A percentile compares a stretch with the other conserved stretches of the same genome.
These are phyloP conservation scores for Coprinellus micaceus DNA, from an alignment of 768 basidiomycete species.

Conservation along the genomic window DNA sequence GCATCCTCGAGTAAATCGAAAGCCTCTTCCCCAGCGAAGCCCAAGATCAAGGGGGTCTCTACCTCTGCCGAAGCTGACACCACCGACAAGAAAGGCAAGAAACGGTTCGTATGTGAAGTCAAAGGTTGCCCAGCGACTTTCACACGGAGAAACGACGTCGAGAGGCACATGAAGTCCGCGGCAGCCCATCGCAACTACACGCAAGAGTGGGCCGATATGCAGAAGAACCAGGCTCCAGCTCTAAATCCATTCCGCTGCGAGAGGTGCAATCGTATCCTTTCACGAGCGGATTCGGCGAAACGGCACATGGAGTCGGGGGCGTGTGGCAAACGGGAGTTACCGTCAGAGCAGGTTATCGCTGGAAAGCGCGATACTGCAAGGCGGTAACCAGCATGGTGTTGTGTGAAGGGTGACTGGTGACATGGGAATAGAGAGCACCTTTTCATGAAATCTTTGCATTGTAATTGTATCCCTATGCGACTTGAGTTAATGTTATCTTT, in stretches of 20 bases:
- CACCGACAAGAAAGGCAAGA: background rate
- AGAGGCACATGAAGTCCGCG: conserved; percentile 13
- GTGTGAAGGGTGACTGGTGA: too few species aligned
- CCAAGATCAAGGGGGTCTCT: too few species aligned
- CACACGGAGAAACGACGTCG: conserved; percentile 15
- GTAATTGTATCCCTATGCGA: background rate
- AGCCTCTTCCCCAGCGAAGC: too few species aligned
- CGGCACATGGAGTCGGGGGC: conserved; percentile 23
- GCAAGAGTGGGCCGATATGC: background rate
- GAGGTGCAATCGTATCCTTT: conserved; percentile 14
- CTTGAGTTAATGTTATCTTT: too few species aligned
- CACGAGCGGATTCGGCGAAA: conserved; percentile 25
- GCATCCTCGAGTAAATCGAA: too few species aligned
- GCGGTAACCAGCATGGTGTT: background rate
- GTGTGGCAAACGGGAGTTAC: conserved; percentile 22
- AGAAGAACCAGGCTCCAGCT: background rate
- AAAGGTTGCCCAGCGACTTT: conserved; percentile 11
- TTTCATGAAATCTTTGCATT: background rate
- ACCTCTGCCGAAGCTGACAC: too few species aligned
- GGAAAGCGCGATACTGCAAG: background rate
- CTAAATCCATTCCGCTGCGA: background rate
- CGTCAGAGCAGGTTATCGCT: conserved; percentile 1
- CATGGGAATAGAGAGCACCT: too few species aligned
- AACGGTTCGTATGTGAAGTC: background rate
- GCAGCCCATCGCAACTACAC: conserved; percentile 5